Evolutionary conservation across 768 basidiomycete genomes (phyloP).

Genomic region (Russula emetica): DNA sequence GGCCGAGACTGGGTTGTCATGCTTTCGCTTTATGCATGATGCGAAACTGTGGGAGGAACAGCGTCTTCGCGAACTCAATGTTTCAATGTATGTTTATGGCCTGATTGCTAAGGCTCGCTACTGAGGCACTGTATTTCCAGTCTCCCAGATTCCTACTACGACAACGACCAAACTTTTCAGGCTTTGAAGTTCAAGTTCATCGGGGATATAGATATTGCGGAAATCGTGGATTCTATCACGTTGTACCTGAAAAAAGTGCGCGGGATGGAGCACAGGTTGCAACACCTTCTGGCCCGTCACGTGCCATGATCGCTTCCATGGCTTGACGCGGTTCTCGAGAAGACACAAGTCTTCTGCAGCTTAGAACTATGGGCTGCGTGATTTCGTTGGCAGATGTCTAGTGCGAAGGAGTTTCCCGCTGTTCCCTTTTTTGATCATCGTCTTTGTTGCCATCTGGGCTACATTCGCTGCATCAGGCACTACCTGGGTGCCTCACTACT

Average conservation of each 20-base stretch:
- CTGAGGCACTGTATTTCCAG: slow-evolving; percentile 4
- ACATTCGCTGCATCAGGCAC: neutral
- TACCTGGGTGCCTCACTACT: neutral
- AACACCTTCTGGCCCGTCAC: slow-evolving; percentile 5
- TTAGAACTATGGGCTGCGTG: neutral
- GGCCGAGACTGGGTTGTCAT: slow-evolving; percentile 14
- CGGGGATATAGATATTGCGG: slow-evolving; percentile 10
- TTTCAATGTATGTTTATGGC: slow-evolving; percentile 1
- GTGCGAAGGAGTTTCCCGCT: neutral
- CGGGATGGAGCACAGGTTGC: slow-evolving; percentile 10
- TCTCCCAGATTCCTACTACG: slow-evolving; percentile 14
- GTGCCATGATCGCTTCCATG: slow-evolving; percentile 4
- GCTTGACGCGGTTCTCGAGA: neutral
- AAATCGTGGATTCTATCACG: slow-evolving; percentile 14
- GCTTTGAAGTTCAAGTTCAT: slow-evolving; percentile 12
- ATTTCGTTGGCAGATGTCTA: neutral
- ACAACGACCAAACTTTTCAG: slow-evolving; percentile 10
- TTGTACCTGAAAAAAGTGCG: slow-evolving; percentile 21
- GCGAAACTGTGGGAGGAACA: slow-evolving; percentile 23
- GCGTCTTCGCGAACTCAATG: slow-evolving; percentile 7
- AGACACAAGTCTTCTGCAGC: neutral
- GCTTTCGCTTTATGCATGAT: slow-evolving; percentile 20
- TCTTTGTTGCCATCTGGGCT: neutral
- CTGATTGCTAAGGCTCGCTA: neutral
- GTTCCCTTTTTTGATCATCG: neutral